These are phyloP conservation scores for Rheum nobile DNA, from an alignment of 148 eudicot genomes.

Conservation along the genomic window DNA sequence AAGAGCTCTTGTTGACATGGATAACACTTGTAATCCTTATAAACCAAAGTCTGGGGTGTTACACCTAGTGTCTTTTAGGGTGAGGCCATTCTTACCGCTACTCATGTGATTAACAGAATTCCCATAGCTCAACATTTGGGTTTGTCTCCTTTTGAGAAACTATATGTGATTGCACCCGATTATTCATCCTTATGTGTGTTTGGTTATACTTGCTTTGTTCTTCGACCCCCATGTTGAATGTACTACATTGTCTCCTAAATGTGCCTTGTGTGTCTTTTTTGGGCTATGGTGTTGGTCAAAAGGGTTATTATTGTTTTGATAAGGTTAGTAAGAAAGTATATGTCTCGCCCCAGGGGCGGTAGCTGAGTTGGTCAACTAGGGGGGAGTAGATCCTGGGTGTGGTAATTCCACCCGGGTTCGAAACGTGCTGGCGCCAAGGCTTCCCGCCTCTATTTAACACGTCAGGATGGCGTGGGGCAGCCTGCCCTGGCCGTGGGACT, in stretches of 20 bases:
- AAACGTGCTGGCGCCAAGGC: too few relatives aligned
- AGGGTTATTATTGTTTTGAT: slow-evolving; percentile 14
- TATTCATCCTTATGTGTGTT: neutral
- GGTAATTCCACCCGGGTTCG: too few relatives aligned
- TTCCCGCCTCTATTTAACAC: too few relatives aligned
- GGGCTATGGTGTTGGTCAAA: slow-evolving; percentile 1
- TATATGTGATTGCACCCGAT: neutral
- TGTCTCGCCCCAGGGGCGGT: too few relatives aligned
- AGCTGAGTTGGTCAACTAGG: too few relatives aligned
- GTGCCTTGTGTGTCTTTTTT: slow-evolving; percentile 8
- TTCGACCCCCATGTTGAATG: slow-evolving; percentile 3
- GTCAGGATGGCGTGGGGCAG: too few relatives aligned
- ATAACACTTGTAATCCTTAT: too few relatives aligned
- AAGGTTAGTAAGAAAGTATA: slow-evolving; percentile 4
- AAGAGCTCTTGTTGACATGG: too few relatives aligned
- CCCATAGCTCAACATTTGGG: neutral
- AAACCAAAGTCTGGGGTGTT: too few relatives aligned
- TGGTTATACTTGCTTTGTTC: too few relatives aligned
- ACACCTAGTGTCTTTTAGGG: neutral
- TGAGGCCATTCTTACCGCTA: neutral
- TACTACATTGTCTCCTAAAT: slow-evolving; percentile 5
- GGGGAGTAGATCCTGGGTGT: too few relatives aligned
- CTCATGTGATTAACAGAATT: neutral
- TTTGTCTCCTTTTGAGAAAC: slow-evolving; percentile 11
- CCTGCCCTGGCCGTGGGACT: too few relatives aligned